Evolutionary conservation across 2,329 filamentous ascomycete genomes (phyloP), one percentile per base, ranked within the genome.

Genomic region (Nigrospora oryzae): DNA sequence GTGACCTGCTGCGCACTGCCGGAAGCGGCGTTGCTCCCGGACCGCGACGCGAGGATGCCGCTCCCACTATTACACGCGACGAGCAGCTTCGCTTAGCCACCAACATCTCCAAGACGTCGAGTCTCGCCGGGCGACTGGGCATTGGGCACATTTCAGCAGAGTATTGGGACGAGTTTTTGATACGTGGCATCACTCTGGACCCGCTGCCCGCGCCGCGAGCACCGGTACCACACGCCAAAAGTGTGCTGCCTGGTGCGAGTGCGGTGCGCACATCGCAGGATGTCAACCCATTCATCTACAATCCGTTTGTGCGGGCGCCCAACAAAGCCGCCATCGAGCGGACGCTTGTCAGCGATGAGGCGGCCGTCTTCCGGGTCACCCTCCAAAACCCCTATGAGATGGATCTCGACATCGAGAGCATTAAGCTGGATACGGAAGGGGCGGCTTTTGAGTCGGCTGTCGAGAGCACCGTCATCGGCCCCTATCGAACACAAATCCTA

Each of bases 101-200:
- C 38, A 95, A 91, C 53, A 90, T 98, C 47, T 80, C 83, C 33
- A 85, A 91, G 50, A 95, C 90, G 1, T 80, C 90, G 30, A 79
- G 74, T 31, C 79, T 93, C n/a, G 84, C 86, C 1, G 79, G 78
- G 48, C 83, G 86, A 47, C 66, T 96, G 23, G 89, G 89, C 1
- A 67, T 89, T 28, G 69, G 75, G 5, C 67, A 84, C 45, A 65
- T 91, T 36, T 75, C 81, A 43, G 89, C 89, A 6, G 86, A 93
- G 53, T 98, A 96, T 60, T 98, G 93, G 93, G 93, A 98, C 61
- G 89, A 95, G 57, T 97, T 97, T 55, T 71, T 98, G 10, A 76
- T 98, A 39, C 82, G 93, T 41, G 81, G 81, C 50, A 70, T 95
- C 53, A 78, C 83, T 44, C 69, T 95, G 37, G 79, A 89, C 42